Conservation (phyloP, 805 yeast species). For the Priceomyces carsonii region DNA sequence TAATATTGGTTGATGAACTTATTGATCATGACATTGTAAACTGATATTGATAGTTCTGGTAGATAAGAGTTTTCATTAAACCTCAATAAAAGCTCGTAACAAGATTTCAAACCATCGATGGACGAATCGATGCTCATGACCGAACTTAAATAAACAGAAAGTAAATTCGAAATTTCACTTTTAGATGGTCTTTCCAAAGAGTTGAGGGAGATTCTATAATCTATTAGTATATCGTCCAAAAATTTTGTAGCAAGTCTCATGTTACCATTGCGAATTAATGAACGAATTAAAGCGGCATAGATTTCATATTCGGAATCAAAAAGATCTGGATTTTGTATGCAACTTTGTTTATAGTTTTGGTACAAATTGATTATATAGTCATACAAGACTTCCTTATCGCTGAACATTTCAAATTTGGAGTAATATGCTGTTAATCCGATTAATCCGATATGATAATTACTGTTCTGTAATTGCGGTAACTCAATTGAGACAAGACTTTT, state of each 20-base stretch:
- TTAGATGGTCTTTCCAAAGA: slow-evolving; percentile 15
- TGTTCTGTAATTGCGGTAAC: slow-evolving; percentile 18
- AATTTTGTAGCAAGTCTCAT: slow-evolving; percentile 52
- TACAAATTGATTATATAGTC: slow-evolving; percentile 28
- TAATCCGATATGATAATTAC: slow-evolving; percentile 35
- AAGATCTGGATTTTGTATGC: slow-evolving; percentile 14
- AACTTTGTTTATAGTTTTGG: slow-evolving; percentile 29
- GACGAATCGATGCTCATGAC: slow-evolving; percentile 8
- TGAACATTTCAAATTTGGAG: slow-evolving; percentile 15
- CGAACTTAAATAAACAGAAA: slow-evolving; percentile 46
- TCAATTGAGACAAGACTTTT: slow-evolving; percentile 14
- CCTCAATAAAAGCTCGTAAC: slow-evolving; percentile 24
- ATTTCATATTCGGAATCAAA: slow-evolving; percentile 44
- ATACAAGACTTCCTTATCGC: slow-evolving; percentile 20
- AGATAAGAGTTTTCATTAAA: slow-evolving; percentile 31
- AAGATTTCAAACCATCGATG: slow-evolving; percentile 17
- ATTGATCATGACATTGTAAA: slow-evolving; percentile 32
- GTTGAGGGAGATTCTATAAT: slow-evolving; percentile 34
- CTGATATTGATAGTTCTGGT: slow-evolving; percentile 34
- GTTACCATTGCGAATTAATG: slow-evolving; percentile 53
- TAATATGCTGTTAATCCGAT: slow-evolving; percentile 31
- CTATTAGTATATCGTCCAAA: slow-evolving; percentile 53
- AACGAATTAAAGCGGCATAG: slow-evolving; percentile 52
- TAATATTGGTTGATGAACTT: slow-evolving; percentile 22
- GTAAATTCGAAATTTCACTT: slow-evolving; percentile 35